Conservation (phyloP, 305 asterid species). For the Rubia peregrina region DNA sequence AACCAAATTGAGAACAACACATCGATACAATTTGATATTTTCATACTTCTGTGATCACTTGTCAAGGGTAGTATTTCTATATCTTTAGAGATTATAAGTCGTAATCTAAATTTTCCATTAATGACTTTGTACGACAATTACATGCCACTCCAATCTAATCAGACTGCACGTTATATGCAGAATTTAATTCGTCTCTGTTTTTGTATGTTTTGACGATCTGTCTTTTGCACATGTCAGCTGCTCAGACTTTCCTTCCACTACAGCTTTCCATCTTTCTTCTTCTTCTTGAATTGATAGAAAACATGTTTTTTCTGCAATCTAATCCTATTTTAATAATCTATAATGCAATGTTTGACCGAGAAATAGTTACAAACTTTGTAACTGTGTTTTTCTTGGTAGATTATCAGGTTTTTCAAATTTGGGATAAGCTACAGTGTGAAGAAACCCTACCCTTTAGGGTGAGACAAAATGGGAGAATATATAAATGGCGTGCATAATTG, state of each 20-base stretch:
- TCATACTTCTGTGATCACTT: no score
- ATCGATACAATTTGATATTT: no score
- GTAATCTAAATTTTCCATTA: no score
- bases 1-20: no score
- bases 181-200: background rate
- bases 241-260: background rate
- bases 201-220: slow-evolving; percentile 10
- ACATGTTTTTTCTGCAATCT: background rate
- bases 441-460: slow-evolving; percentile 5
- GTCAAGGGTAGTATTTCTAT: no score
- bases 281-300: background rate
- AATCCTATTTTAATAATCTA: slow-evolving; percentile 1
- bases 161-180: background rate
- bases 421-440: slow-evolving; percentile 12
- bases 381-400: slow-evolving; percentile 4
- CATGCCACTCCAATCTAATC: background rate
- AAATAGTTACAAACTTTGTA: background rate
- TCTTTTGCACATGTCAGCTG: slow-evolving; percentile 14
- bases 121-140: background rate
- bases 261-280: slow-evolving; percentile 8
- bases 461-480: slow-evolving; percentile 10
- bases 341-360: slow-evolving; percentile 9
- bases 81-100: no score
- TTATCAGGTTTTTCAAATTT: slow-evolving; percentile 4
- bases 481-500: slow-evolving; percentile 10